Evolutionary conservation across 1,284 basidiomycete species (phyloP).

Genomic region (Moniliophthora roreri): DNA sequence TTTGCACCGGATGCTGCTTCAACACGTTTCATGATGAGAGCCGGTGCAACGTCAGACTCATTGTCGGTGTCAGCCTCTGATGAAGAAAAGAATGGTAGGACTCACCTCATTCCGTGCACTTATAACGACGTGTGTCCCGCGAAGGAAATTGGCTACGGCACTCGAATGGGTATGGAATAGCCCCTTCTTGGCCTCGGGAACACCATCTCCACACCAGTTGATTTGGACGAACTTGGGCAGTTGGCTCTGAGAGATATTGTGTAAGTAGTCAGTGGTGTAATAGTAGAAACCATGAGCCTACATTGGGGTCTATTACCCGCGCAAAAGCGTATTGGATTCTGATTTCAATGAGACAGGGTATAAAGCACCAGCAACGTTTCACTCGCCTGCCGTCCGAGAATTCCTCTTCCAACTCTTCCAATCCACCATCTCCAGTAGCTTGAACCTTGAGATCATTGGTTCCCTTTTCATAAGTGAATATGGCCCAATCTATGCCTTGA

Average conservation of each 20-base stretch:
- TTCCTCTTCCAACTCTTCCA: constrained; percentile 92
- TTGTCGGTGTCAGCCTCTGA: background rate
- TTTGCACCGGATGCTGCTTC: constrained; percentile 92
- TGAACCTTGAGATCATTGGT: constrained; percentile 92
- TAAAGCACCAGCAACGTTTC: background rate
- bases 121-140: constrained; percentile 87
- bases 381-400: constrained; percentile 89
- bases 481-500: constrained; percentile 80
- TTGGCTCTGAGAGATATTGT: constrained; percentile 55
- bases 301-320: constrained; percentile 86
- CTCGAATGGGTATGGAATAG: constrained; percentile 89
- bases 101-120: constrained; percentile 88
- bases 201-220: constrained; percentile 96
- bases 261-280: background rate
- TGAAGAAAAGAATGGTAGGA: constrained; percentile 2
- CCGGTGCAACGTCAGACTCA: constrained; percentile 79
- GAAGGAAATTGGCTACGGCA: constrained; percentile 81
- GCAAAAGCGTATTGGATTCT: constrained; percentile 96
- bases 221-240: constrained; percentile 92
- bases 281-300: constrained; percentile 33
- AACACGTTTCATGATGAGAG: constrained; percentile 83
- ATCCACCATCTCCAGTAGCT: constrained; percentile 77
- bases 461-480: constrained; percentile 85
- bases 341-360: background rate
- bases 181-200: constrained; percentile 90